Conservation (phyloP, 2,329 filamentous ascomycete species). For the Hortaea sp. region DNA sequence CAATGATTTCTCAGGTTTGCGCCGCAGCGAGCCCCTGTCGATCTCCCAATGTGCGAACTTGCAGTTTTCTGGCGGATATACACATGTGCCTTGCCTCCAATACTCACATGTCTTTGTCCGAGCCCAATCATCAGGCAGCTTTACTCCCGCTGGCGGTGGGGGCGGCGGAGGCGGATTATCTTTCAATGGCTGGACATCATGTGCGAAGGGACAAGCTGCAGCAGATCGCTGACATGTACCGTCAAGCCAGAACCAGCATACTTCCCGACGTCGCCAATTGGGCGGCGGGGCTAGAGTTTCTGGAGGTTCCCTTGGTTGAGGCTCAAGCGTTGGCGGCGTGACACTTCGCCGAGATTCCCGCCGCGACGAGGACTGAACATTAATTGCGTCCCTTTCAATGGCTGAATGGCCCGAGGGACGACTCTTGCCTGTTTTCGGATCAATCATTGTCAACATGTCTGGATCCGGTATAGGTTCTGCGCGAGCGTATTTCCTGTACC, state of each 20-base stretch:
- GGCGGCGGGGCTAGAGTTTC: neutral
- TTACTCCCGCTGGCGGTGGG: conserved; percentile 2
- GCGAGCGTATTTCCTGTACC: conserved; percentile 12
- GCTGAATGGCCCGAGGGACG: conserved; percentile 1
- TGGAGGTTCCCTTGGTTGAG: neutral
- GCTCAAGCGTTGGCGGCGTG: neutral
- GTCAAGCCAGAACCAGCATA: conserved; percentile 5
- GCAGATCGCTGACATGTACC: conserved; percentile 2
- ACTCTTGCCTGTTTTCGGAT: conserved; percentile 21
- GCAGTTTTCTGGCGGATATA: too few species aligned
- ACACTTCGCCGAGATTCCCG: neutral
- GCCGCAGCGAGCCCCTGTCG: too few species aligned
- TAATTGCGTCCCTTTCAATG: neutral
- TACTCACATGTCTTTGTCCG: too few species aligned
- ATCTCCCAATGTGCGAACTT: too few species aligned
- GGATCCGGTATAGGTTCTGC: conserved; percentile 21
- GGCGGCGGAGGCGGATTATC: neutral
- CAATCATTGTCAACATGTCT: conserved; percentile 15
- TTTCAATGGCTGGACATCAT: neutral
- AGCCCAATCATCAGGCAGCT: too few species aligned
- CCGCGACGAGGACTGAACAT: too few species aligned
- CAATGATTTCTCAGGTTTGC: neutral
- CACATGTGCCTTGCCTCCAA: too few species aligned
- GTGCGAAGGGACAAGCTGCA: conserved; percentile 4
- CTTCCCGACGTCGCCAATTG: neutral